Conservation (phyloP, 441 rosid genomes). For the Erodium chrysanthum region DNA sequence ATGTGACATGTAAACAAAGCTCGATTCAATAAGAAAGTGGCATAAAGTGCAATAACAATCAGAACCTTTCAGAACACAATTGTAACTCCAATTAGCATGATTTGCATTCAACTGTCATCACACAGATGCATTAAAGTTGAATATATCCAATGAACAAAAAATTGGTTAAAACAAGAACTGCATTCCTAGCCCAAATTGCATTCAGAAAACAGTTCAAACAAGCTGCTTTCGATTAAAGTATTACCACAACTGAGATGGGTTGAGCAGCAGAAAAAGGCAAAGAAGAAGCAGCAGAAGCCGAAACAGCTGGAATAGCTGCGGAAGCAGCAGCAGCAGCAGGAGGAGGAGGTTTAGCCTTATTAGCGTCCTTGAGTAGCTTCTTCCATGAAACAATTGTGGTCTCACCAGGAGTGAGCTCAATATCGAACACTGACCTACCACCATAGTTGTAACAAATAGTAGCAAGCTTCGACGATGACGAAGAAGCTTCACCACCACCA, state of each 20-base stretch:
- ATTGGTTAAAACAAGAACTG: neutral
- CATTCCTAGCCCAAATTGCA: neutral
- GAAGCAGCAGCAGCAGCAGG: neutral
- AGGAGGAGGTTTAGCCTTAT: conserved; percentile 8
- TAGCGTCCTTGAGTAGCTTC: conserved; percentile 26
- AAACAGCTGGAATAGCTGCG: conserved; percentile 8
- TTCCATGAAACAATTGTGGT: conserved; percentile 39
- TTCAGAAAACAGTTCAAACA: neutral
- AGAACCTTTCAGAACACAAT: neutral
- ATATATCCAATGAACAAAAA: neutral
- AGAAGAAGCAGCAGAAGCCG: conserved; percentile 7
- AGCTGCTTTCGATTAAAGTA: conserved; percentile 6
- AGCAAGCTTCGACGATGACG: conserved; percentile 7
- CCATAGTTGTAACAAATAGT: conserved; percentile 2
- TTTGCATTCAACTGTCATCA: neutral
- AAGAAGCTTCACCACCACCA: conserved; percentile 1
- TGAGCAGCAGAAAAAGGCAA: neutral
- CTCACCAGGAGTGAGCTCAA: conserved; percentile 33
- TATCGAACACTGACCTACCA: conserved; percentile 26
- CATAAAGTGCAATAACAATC: neutral
- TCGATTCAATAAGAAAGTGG: neutral
- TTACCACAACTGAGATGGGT: conserved; percentile 18
- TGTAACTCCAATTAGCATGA: neutral
- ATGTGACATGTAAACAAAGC: neutral
- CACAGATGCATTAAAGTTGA: neutral